Base-by-base conservation (phyloP, 352 stramenopile species). In the Phytophthora macrochlamydospora region DNA sequence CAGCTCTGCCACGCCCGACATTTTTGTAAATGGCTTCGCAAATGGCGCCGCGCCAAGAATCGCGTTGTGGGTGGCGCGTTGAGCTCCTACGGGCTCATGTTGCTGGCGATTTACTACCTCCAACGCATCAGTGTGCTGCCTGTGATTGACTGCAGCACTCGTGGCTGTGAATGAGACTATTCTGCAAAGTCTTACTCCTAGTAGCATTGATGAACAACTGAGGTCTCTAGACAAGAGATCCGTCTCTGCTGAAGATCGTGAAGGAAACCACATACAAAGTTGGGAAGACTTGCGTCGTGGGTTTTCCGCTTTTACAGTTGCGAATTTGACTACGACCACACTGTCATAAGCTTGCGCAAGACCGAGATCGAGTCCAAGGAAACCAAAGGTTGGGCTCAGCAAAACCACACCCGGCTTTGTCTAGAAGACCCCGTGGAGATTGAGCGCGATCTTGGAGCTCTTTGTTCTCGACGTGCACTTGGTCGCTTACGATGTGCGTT, bases 361-460 rank as follows among this genome's bases (percentile, higher is more conserved):
- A 44, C 14, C 14, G 53, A 65, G 1, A 9, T 62, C 9, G 33
- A 83, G 42, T 74, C 53, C 35, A 91, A 92, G 48, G 56, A 45
- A 2, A 61, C 70, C 54, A 90, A 88, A 57, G 31, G 67, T 5
- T 93, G 83, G 83, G 77, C 54, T 32, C 70, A 76, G 7, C 58
- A 69, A 56, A 67, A 68, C 28, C 51, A 68, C 48, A 46, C 50
- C 4, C 79, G 76, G 7, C 50, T 95, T 2, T 82, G 80, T 32
- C 71, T 95, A n/a, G 84, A 95, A 77, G 87, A 94, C 44, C 87
- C 87, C 0, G 82, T 95, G 14, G 87, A 95, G 64, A 78, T 58
- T 5, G 70, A 76, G 30, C 79, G 85, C 7, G 85, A 95, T 60
- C 65, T 95, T 7, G 87, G 87, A n/a, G 59, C 49, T 46, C 74